Percentiles rank a stretch among this genome's conserved stretches.
phyloP scores from a whole-genome alignment of 1,284 basidiomycete species.

The Cerrena zonata region DNA sequence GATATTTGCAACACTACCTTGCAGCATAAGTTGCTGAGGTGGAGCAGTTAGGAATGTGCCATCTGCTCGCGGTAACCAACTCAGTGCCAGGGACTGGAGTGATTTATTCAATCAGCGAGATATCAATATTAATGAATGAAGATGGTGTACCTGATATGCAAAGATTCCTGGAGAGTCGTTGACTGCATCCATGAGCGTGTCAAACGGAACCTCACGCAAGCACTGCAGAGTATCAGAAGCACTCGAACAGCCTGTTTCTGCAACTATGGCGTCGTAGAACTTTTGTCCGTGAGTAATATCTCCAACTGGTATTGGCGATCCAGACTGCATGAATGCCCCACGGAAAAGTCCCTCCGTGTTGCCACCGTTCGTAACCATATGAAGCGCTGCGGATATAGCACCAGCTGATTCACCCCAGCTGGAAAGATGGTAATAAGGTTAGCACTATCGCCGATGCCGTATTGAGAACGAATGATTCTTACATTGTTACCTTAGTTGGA shows the following conservation, averaged over 20 bases:
- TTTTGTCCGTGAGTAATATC: slow-evolving; percentile 27
- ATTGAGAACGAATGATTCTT: not conserved
- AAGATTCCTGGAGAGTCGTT: slow-evolving; percentile 24
- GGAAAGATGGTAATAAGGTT: slow-evolving; percentile 13
- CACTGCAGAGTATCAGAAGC: slow-evolving; percentile 35
- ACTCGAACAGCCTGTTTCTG: slow-evolving; percentile 26
- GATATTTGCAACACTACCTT: slow-evolving; percentile 27
- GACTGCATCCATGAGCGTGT: slow-evolving; percentile 27
- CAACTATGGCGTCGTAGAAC: slow-evolving; percentile 32
- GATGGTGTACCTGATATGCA: slow-evolving; percentile 19
- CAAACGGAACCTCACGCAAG: slow-evolving; percentile 32
- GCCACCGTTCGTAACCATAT: slow-evolving; percentile 30
- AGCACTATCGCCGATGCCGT: too few species aligned
- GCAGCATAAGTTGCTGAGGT: slow-evolving; percentile 21
- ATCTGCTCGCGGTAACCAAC: slow-evolving; percentile 37
- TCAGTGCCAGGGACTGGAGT: slow-evolving; percentile 18
- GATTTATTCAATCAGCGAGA: not conserved
- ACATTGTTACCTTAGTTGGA: slow-evolving; percentile 30
- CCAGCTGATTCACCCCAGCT: slow-evolving; percentile 43
- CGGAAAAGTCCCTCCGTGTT: slow-evolving; percentile 31
- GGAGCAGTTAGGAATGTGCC: slow-evolving; percentile 30
- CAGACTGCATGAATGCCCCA: slow-evolving; percentile 34
- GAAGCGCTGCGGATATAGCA: slow-evolving; percentile 28
- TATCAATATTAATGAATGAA: not conserved
- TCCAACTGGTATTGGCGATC: slow-evolving; percentile 28